Base-by-base conservation (phyloP, 179 eudicot genomes). In the Spinacia oleracea region DNA sequence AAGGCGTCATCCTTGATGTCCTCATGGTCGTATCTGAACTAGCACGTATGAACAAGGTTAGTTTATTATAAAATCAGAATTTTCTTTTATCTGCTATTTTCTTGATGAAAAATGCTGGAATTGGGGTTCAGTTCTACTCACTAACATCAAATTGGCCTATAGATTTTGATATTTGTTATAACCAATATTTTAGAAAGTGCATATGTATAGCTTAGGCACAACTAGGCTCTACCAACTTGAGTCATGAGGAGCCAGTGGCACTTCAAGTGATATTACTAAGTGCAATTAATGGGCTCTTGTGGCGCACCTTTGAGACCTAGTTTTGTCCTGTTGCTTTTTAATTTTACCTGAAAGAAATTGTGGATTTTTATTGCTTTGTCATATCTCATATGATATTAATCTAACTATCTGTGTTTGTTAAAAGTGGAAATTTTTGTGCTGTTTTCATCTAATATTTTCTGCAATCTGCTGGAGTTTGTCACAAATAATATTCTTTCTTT, bases 41-140 rank as follows among this genome's bases (percentile, higher is more conserved):
- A 76, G 98, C 99, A 82, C 97, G 99, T 38, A 94, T 91, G 96
- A 96, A 94, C 60, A 94, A 94, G 98, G 99, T 96, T 56, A 84
- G 77, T 69, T 42, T 53, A n/a, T 59, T 34, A 58, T 74, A 11
- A 68, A 15, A 46, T 46, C 69, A 48, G 6, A 32, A 40, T 35
- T 23, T 5, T 64, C n/a, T 35, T 66, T 43, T 31, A 8, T 10
- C 16, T 46, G 16, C 21, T 10, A 2, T 78, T 70, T 51, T 2
- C 56, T 51, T 29, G n/a, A 70, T 58, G 48, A 70, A 43, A 5
- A 9, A 15, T 62, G 50, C 63, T 45, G 16, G 29, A 16, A 1
- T 48, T 23, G 31, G 55, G 35, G 14, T 71, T 60, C 29, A 20
- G 18, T 18, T 32, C 12, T 32, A 12, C 25, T 25, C 77, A 35